Conservation (phyloP, 305 asterid genomes). For the Petunia hybrid region DNA sequence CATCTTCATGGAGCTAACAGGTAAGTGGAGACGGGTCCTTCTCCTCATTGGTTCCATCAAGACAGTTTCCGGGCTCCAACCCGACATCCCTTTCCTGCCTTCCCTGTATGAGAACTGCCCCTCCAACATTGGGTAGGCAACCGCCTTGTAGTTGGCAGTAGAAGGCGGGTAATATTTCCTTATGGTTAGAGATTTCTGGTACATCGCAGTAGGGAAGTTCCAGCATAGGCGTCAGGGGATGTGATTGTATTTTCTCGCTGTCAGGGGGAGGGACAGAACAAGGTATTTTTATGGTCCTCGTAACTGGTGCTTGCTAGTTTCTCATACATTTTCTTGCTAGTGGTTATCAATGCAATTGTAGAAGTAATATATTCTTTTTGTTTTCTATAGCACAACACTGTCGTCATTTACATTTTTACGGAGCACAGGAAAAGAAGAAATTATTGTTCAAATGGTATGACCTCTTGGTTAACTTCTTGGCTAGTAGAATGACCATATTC, state of each 20-base stretch:
- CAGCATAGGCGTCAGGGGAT: conserved; percentile 36
- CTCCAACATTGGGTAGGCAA: too few relatives aligned
- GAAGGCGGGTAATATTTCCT: too few relatives aligned
- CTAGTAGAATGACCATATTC: neutral
- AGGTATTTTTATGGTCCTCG: conserved; percentile 43
- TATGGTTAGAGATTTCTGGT: too few relatives aligned
- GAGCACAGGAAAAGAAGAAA: conserved; percentile 77
- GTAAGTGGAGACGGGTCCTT: too few relatives aligned
- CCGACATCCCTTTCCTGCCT: too few relatives aligned
- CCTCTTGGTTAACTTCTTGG: neutral
- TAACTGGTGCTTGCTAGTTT: neutral
- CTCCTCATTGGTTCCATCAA: too few relatives aligned
- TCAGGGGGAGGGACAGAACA: conserved; percentile 49
- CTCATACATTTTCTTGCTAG: neutral
- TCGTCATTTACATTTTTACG: conserved; percentile 67
- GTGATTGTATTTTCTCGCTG: conserved; percentile 81
- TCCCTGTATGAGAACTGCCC: too few relatives aligned
- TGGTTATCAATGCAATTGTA: neutral
- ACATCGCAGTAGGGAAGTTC: too few relatives aligned
- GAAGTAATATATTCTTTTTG: conserved; percentile 11
- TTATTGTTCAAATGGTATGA: conserved; percentile 79
- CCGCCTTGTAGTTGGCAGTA: too few relatives aligned
- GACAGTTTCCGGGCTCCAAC: too few relatives aligned
- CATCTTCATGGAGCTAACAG: too few relatives aligned
- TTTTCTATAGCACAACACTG: conserved; percentile 62